Evolutionary conservation across 352 stramenopile species (phyloP), one percentile per base, ranked within the genome.

Genomic region (Phytopythium vexans): DNA sequence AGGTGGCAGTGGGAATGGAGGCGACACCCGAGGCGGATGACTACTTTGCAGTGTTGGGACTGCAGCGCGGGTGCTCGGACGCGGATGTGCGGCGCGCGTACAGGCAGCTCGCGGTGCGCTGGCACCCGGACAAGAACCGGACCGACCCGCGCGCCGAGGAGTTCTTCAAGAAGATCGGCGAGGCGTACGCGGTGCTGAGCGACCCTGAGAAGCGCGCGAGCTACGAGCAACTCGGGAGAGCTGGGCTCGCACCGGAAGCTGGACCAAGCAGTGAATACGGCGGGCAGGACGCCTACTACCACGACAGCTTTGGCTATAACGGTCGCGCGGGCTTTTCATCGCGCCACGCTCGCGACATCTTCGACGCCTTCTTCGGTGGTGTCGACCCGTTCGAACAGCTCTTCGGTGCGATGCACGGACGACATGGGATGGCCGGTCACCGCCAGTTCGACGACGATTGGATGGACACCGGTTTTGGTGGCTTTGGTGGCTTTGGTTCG

Each of bases 91-190:
- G 82, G 56, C 68, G 68, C 15, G 82, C 82, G 36, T 92, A 90
- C 58, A 54, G 72, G 9, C 83, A 82, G 45, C 56, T 90, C 52
- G 78, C 78, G 32, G 68, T 98, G 37, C 93, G 94, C 56, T 97
- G 89, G 71, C 94, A 98, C 62, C 94, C 94, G 1, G 94, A 98
- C 62, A 98, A 98, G 66, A 97, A 97, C 63, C 77, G 84, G 38
- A 72, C 78, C 21, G 63, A 89, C 58, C 69, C 88, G 27, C 64
- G 66, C 15, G 91, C 92, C 9, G 80, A 91, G 32, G 90, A 97
- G 52, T 82, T 86, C 48, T 98, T 98, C 65, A 94, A 95, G 65
- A 79, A 82, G 50, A 77, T 98, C 21, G 85, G 82, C 32, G 68
- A 95, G 52, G 92, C 94, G 10, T 98, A 97, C 58, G 88, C 94